phyloP scores from a whole-genome alignment of 2,329 filamentous ascomycete species.

The Arthroderma uncinatum region DNA sequence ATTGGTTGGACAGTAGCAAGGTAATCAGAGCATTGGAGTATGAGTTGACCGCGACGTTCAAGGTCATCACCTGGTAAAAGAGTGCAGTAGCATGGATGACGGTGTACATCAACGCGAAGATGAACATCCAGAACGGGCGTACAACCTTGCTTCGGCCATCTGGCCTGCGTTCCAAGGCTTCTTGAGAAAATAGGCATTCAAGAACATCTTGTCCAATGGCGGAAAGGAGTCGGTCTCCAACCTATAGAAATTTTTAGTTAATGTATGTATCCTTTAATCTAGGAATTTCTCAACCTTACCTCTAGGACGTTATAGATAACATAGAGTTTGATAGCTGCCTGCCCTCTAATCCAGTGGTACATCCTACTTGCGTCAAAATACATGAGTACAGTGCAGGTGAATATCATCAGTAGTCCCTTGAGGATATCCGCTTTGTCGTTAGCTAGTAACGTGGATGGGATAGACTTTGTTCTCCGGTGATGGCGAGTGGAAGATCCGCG shows the following conservation, averaged over 20 bases:
- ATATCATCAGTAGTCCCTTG: constrained; percentile 77
- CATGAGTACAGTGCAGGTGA: constrained; percentile 76
- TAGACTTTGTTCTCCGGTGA: constrained; percentile 69
- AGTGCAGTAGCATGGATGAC: constrained; percentile 75
- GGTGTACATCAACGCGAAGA: constrained; percentile 77
- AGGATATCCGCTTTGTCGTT: constrained; percentile 93
- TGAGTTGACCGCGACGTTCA: constrained; percentile 96
- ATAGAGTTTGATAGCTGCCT: constrained; percentile 95
- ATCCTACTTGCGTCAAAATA: constrained; percentile 89
- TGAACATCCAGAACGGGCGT: constrained; percentile 80
- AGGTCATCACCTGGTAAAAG: constrained; percentile 94
- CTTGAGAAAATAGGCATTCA: constrained; percentile 86
- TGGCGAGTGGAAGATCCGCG: constrained; percentile 28
- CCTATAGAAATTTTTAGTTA: constrained; percentile 28
- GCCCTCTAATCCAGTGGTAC: constrained; percentile 94
- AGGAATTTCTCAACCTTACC: constrained; percentile 28
- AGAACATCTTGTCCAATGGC: constrained; percentile 92
- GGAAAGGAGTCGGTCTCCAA: constrained; percentile 77
- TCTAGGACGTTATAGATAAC: constrained; percentile 98
- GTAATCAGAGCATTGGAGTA: constrained; percentile 94
- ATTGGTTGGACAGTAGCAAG: constrained; percentile 89
- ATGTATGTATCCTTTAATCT: neutral
- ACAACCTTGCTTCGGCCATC: constrained; percentile 86
- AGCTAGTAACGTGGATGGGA: constrained; percentile 70
- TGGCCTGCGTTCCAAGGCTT: constrained; percentile 77